Evolutionary conservation across 805 yeast species (phyloP).

Genomic region (Yamadazyma philogaea): DNA sequence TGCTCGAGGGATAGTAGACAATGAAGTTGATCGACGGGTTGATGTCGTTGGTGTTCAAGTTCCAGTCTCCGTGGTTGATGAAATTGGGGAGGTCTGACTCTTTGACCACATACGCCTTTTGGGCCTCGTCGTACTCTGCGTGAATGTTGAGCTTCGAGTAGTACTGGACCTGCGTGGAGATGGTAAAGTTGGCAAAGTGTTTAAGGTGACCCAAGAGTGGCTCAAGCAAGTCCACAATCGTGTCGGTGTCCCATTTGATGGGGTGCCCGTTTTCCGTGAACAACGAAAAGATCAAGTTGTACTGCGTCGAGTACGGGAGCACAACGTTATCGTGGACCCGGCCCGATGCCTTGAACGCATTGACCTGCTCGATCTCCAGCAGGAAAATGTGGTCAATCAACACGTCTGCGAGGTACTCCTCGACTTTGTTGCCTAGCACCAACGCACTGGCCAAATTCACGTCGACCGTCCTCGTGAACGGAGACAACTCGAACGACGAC

Average conservation of each 20-base stretch:
- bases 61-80: constrained; percentile 85
- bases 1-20: constrained; percentile 56
- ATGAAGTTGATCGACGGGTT: constrained; percentile 72
- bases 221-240: constrained; percentile 48
- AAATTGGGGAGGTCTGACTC: constrained; percentile 65
- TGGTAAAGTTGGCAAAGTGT: constrained; percentile 63
- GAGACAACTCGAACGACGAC: constrained; percentile 28
- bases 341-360: neutral
- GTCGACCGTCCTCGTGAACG: constrained; percentile 31
- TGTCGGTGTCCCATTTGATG: constrained; percentile 70
- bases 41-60: constrained; percentile 52
- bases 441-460: constrained; percentile 27
- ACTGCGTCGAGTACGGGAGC: constrained; percentile 59
- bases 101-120: constrained; percentile 35
- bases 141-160: constrained; percentile 46
- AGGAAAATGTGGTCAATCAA: constrained; percentile 39
- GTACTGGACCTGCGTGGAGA: constrained; percentile 77
- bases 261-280: constrained; percentile 67
- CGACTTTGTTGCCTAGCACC: constrained; percentile 24
- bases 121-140: constrained; percentile 17
- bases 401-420: constrained; percentile 33
- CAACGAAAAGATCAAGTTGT: constrained; percentile 74
- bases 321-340: constrained; percentile 29
- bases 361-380: constrained; percentile 33
- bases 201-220: constrained; percentile 55